Percentiles rank a stretch among this genome's conserved stretches.
Conservation (phyloP, 768 basidiomycete genomes). For the Russula earlei region DNA sequence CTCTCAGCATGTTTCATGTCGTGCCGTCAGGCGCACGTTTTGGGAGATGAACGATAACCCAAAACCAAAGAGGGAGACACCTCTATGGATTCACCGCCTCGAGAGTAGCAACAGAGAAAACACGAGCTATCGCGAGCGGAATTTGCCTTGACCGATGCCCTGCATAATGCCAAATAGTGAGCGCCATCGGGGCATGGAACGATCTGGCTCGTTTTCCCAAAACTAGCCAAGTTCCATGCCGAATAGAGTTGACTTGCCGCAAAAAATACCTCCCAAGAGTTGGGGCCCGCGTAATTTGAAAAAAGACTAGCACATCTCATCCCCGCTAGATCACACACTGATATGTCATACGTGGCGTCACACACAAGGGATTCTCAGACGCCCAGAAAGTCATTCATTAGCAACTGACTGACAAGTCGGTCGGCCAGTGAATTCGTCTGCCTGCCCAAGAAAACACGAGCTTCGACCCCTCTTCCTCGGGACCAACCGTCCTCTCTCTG, state of each 20-base stretch:
- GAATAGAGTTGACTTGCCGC: slow-evolving; percentile 20
- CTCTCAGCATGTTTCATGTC: slow-evolving; percentile 8
- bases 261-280: background rate
- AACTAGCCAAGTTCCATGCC: slow-evolving; percentile 9
- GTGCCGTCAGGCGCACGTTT: slow-evolving; percentile 6
- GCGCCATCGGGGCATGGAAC: slow-evolving; percentile 15
- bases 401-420: slow-evolving; percentile 11
- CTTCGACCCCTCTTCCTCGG: slow-evolving; percentile 13
- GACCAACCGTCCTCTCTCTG: background rate
- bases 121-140: slow-evolving; percentile 16
- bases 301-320: background rate
- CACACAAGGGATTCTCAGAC: slow-evolving; percentile 10
- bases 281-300: slow-evolving; percentile 5
- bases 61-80: background rate
- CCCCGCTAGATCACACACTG: slow-evolving; percentile 13
- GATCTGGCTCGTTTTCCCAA: slow-evolving; percentile 12
- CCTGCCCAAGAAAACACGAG: slow-evolving; percentile 16
- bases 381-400: slow-evolving; percentile 13
- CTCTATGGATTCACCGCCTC: slow-evolving; percentile 1
- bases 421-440: slow-evolving; percentile 11
- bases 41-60: background rate
- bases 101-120: background rate
- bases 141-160: slow-evolving; percentile 6
- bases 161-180: slow-evolving; percentile 18
- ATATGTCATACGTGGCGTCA: slow-evolving; percentile 14